These are phyloP conservation scores for Xanthoparmelia taractica DNA, from an alignment of 495 filamentous ascomycete genomes.

Conservation along the genomic window DNA sequence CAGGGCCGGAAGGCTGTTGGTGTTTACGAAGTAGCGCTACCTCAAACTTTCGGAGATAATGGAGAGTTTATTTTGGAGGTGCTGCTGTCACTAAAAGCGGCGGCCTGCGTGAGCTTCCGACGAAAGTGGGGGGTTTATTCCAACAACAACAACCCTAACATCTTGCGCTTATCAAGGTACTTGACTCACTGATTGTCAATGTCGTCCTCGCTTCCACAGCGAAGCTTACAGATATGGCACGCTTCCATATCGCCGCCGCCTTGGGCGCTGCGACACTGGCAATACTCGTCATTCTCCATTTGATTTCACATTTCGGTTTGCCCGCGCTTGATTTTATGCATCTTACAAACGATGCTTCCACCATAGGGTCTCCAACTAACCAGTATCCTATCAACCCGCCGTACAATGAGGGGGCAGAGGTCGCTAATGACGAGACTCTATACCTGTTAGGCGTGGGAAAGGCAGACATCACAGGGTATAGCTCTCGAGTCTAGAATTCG, in stretches of 20 bases:
- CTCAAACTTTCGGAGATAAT: too few relatives aligned
- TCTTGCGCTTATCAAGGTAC: neutral
- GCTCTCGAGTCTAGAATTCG: conserved; percentile 42
- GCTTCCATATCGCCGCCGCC: conserved; percentile 23
- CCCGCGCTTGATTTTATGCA: conserved; percentile 25
- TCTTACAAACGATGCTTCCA: neutral
- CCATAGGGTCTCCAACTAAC: neutral
- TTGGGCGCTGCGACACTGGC: conserved; percentile 22
- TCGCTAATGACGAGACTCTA: conserved; percentile 35
- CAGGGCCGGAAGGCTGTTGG: too few relatives aligned
- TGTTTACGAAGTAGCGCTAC: too few relatives aligned
- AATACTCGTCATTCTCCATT: conserved; percentile 28
- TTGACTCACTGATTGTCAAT: conserved; percentile 9
- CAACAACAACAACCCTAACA: too few relatives aligned
- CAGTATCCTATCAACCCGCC: conserved; percentile 16
- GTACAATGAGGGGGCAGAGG: neutral
- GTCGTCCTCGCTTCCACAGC: conserved; percentile 1
- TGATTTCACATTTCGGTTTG: conserved; percentile 27
- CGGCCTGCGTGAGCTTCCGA: too few relatives aligned
- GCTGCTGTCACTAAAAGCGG: too few relatives aligned
- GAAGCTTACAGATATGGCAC: conserved; percentile 24
- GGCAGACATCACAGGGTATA: conserved; percentile 77
- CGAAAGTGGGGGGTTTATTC: too few relatives aligned
- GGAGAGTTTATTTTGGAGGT: too few relatives aligned
- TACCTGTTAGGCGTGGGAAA: conserved; percentile 90